Conservation (phyloP, 2,329 filamentous ascomycete genomes). For the Cladosporium sp. region DNA sequence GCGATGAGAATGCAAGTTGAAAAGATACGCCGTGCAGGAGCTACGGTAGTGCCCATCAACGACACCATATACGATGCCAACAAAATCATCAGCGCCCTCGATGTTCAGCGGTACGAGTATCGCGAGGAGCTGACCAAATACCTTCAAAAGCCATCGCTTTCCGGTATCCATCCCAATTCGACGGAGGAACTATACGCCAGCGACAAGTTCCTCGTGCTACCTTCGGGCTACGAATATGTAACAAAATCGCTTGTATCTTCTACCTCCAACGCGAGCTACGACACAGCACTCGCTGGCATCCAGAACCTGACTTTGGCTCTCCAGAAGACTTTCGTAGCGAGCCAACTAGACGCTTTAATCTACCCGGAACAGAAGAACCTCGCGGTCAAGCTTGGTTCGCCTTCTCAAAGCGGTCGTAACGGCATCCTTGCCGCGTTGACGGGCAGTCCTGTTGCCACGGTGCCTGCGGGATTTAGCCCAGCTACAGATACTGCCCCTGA, state of each 20-base stretch:
- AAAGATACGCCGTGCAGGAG: conserved; percentile 43
- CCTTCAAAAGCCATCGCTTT: conserved; percentile 41
- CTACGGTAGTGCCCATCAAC: conserved; percentile 45
- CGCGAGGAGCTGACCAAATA: conserved; percentile 51
- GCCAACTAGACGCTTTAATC: conserved; percentile 52
- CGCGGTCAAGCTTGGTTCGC: conserved; percentile 52
- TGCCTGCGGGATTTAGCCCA: conserved; percentile 50
- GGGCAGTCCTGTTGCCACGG: conserved; percentile 47
- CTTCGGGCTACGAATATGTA: conserved; percentile 52
- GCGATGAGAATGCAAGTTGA: conserved; percentile 45
- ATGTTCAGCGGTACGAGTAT: conserved; percentile 58
- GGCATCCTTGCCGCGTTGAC: conserved; percentile 51
- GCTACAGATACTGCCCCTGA: conserved; percentile 44
- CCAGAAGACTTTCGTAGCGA: conserved; percentile 42
- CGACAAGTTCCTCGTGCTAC: conserved; percentile 54
- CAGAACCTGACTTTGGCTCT: conserved; percentile 47
- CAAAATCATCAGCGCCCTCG: conserved; percentile 41
- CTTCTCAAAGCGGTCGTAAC: conserved; percentile 55
- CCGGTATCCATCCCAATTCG: conserved; percentile 39
- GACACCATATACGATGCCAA: conserved; percentile 48
- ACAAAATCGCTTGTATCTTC: conserved; percentile 47
- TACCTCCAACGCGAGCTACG: conserved; percentile 44
- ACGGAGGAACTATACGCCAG: conserved; percentile 46
- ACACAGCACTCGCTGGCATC: conserved; percentile 43
- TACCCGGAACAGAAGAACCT: conserved; percentile 62